Evolutionary conservation across 2,329 filamentous ascomycete genomes (phyloP), one percentile per base, ranked within the genome.

Genomic region (Xylariaceae sp.): DNA sequence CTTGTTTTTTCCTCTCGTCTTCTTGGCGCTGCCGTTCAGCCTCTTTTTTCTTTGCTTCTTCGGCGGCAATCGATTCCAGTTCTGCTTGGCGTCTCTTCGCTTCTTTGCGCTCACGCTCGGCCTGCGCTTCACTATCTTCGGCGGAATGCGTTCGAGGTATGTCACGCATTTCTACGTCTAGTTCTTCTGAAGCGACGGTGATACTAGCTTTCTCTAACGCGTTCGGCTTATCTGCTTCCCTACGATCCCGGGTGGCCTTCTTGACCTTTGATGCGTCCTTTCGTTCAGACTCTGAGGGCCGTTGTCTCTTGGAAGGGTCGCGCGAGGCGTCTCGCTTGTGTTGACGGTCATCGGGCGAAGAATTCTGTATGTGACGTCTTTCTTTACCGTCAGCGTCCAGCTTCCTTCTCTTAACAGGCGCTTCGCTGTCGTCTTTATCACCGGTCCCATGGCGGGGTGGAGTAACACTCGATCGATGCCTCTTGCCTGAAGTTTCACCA

Each of bases 381-480:
- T 86, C 82, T 54, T 78, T 81, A 43, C 68, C 68, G 16, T 86
- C 83, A 1, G 70, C 65, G 55, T 87, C 85, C 2, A 88, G 66
- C 32, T 82, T 83, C 54, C 85, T 77, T 61, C 81, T 75, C 67
- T 88, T 88, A 18, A 75, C 60, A 16, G 83, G 78, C 7, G 67
- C 76, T 51, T 85, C 83, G 41, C 70, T 67, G 26, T 77, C 75
- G 29, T 85, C 83, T 62, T 81, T 84, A 14, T 84, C 81, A 1
- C 73, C 74, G 19, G 77, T 75, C 56, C 77, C 80, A n/a, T 76
- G 75, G 26, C 75, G 73, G 23, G 85, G 81, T 1, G 85, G 84
- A 0, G 85, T 86, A 48, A 80, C 77, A 61, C 85, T 88, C 26
- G 77, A 76, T 23, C 85, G 78, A 63, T 82, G 82, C 42, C 85